These are phyloP conservation scores for Phialophora expanda DNA, from an alignment of 2,329 filamentous ascomycete genomes.

Conservation along the genomic window DNA sequence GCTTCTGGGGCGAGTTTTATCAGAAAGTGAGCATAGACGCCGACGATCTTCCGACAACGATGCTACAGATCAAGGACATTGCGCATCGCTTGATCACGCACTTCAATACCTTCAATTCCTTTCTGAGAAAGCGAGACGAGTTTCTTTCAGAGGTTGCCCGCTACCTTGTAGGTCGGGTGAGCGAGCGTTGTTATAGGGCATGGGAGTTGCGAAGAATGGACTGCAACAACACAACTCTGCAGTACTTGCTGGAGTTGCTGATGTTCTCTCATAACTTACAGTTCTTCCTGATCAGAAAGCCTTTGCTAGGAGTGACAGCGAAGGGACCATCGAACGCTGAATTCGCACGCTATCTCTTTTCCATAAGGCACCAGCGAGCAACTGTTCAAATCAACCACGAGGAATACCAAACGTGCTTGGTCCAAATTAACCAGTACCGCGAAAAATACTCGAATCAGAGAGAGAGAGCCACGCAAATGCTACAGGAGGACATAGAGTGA, in stretches of 20 bases:
- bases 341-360: background rate
- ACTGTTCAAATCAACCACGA: background rate
- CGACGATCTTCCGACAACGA: background rate
- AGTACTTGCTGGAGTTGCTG: background rate
- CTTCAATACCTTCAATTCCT: background rate
- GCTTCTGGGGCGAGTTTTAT: constrained; percentile 8
- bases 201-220: background rate
- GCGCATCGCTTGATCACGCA: background rate
- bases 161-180: background rate
- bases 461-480: background rate
- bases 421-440: background rate
- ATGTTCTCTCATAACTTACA: background rate
- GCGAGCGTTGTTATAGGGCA: background rate
- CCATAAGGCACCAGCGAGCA: background rate
- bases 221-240: background rate
- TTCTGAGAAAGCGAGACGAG: background rate
- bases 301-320: background rate
- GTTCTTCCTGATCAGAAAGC: constrained; percentile 1
- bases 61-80: constrained; percentile 4
- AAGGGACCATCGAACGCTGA: background rate
- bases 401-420: constrained; percentile 3
- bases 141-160: background rate
- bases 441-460: background rate
- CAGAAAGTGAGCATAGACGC: background rate
- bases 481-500: constrained; percentile 3